These are phyloP conservation scores for Trichoderma aggressivum DNA, from an alignment of 2,329 filamentous ascomycete genomes.

Conservation along the genomic window DNA sequence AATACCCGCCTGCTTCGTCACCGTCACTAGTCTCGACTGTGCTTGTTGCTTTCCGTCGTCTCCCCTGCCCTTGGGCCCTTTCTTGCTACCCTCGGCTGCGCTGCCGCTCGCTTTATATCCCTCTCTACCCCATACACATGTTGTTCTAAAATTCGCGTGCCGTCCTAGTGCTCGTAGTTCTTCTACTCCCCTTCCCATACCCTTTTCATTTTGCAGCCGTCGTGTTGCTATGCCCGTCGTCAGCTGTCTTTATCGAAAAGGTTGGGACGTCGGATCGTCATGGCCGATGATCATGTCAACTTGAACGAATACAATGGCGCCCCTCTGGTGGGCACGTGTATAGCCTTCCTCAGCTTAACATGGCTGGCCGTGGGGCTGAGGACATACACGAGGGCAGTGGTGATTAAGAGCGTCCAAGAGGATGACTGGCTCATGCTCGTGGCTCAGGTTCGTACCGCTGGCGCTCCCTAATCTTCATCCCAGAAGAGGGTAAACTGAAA, in stretches of 20 bases:
- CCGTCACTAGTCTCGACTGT: neutral
- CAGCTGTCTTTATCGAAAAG: neutral
- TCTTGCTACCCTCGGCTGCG: neutral
- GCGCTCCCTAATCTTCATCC: neutral
- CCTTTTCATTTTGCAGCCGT: neutral
- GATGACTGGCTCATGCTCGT: slow-evolving; percentile 55
- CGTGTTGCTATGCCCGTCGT: slow-evolving; percentile 14
- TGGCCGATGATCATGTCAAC: slow-evolving; percentile 34
- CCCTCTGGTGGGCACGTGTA: slow-evolving; percentile 36
- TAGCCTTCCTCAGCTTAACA: slow-evolving; percentile 38
- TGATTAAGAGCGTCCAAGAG: slow-evolving; percentile 45
- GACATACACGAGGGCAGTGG: slow-evolving; percentile 41
- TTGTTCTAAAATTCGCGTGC: neutral
- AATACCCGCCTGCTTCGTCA: slow-evolving; percentile 9
- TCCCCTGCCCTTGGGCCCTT: neutral
- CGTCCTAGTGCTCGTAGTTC: neutral
- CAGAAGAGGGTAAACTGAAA: neutral
- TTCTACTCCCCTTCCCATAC: neutral
- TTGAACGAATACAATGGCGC: slow-evolving; percentile 39
- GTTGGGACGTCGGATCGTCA: slow-evolving; percentile 22
- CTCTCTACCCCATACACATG: neutral
- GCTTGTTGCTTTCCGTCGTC: neutral
- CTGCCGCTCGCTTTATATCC: neutral
- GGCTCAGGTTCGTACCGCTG: slow-evolving; percentile 39
- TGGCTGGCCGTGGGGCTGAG: slow-evolving; percentile 43